phyloP scores from a whole-genome alignment of 2,329 filamentous ascomycete genomes.

The Fusarium heterosporum region DNA sequence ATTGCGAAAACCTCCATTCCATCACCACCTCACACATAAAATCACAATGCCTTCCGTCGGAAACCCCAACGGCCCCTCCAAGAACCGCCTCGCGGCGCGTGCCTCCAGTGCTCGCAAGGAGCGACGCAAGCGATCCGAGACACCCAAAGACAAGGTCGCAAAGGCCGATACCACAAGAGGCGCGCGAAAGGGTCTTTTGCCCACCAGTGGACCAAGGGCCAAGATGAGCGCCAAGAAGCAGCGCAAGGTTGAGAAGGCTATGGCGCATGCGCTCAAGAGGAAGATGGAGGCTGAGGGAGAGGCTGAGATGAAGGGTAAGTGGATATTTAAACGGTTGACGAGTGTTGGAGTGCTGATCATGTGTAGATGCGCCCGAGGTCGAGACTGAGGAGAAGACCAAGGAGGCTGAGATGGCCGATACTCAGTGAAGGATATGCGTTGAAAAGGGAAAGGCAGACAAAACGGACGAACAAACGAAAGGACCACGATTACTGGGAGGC shows the following conservation, averaged over 20 bases:
- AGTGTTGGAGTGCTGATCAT: constrained; percentile 5
- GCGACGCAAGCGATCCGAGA: constrained; percentile 56
- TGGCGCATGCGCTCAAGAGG: constrained; percentile 64
- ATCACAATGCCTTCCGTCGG: constrained; percentile 65
- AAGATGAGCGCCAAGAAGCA: constrained; percentile 66
- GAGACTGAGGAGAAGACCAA: constrained; percentile 30
- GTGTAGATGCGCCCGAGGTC: constrained; percentile 42
- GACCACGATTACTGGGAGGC: not conserved
- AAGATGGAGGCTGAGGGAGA: constrained; percentile 64
- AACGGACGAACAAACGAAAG: constrained; percentile 1
- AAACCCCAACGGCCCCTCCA: constrained; percentile 68
- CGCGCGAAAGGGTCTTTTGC: constrained; percentile 64
- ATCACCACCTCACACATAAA: constrained; percentile 5
- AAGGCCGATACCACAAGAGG: constrained; percentile 61
- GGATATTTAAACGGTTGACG: not conserved
- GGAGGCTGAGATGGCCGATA: constrained; percentile 48
- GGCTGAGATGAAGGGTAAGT: constrained; percentile 61
- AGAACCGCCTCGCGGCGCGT: constrained; percentile 63
- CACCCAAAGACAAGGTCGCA: constrained; percentile 54
- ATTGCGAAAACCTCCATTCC: constrained; percentile 29
- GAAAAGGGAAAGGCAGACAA: not conserved
- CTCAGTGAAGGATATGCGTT: constrained; percentile 30
- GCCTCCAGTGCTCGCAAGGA: constrained; percentile 59
- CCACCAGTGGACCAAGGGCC: constrained; percentile 65
- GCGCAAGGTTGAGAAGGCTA: constrained; percentile 66